Evolutionary conservation across 2,329 filamentous ascomycete species (phyloP).

Genomic region (Ophiostoma tasmaniense): DNA sequence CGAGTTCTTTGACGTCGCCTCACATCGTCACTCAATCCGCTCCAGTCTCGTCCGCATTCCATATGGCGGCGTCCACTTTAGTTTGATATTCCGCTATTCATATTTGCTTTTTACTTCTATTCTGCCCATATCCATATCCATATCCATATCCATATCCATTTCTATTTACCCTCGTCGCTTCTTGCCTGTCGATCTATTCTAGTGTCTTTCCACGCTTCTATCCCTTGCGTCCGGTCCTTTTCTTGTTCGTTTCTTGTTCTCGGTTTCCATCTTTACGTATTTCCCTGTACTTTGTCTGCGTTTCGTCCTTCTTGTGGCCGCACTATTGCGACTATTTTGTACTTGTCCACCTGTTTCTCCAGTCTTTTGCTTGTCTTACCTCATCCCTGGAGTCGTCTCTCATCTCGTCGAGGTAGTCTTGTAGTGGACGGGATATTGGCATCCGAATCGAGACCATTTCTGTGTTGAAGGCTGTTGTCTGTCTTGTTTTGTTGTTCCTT

Average conservation of each 20-base stretch:
- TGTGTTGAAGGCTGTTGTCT: background rate
- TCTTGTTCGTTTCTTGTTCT: background rate
- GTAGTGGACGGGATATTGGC: background rate
- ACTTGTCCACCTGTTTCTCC: background rate
- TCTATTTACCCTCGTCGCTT: background rate
- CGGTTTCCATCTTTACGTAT: background rate
- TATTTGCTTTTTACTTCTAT: background rate
- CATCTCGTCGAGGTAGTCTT: background rate
- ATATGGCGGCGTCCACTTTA: background rate
- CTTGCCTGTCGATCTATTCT: background rate
- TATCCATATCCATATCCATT: background rate
- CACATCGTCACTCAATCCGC: background rate
- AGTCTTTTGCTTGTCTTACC: background rate
- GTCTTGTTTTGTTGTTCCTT: background rate
- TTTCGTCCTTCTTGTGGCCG: background rate
- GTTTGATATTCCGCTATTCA: background rate
- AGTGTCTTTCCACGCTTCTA: slow-evolving; percentile 2
- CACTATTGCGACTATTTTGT: background rate
- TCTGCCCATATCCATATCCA: no score
- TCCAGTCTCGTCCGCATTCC: background rate
- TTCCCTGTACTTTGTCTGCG: background rate
- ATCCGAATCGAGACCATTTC: background rate
- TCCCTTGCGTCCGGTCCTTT: background rate
- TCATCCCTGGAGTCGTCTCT: background rate
- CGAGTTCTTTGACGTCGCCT: background rate